A percentile compares a stretch with the other conserved stretches of the same genome.
These are phyloP conservation scores for Westerdykella ornata DNA, from an alignment of 2,329 filamentous ascomycete genomes.

Conservation along the genomic window DNA sequence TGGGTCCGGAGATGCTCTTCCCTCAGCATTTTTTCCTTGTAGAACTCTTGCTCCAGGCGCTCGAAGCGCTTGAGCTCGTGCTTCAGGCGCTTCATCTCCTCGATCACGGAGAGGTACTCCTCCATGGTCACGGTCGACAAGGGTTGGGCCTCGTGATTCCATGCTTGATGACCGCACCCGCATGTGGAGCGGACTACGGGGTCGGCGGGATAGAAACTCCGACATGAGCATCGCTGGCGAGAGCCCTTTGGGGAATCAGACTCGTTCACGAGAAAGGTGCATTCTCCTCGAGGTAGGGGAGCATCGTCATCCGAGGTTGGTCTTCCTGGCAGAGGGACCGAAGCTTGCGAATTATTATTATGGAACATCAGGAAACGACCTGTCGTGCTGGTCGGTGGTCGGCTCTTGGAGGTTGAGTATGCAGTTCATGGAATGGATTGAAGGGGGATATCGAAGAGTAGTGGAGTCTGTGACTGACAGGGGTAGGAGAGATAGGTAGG, in stretches of 20 bases:
- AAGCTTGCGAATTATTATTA: constrained; percentile 23
- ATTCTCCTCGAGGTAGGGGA: constrained; percentile 36
- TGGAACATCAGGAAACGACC: constrained; percentile 36
- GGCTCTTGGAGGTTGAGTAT: constrained; percentile 16
- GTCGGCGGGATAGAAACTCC: constrained; percentile 38
- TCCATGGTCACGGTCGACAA: constrained; percentile 32
- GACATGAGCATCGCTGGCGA: constrained; percentile 41
- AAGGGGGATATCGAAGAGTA: constrained; percentile 1
- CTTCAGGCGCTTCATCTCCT: constrained; percentile 33
- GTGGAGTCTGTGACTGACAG: not conserved
- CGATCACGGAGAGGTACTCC: constrained; percentile 31
- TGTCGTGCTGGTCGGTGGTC: constrained; percentile 19
- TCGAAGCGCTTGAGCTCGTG: constrained; percentile 30
- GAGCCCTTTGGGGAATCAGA: constrained; percentile 16
- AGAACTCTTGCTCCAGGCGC: constrained; percentile 32
- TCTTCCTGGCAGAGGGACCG: constrained; percentile 27
- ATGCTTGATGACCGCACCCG: constrained; percentile 45
- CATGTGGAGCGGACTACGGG: constrained; percentile 37
- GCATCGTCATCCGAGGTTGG: constrained; percentile 21
- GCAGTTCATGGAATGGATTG: constrained; percentile 29
- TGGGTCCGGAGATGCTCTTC: constrained; percentile 31
- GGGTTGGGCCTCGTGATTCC: constrained; percentile 39
- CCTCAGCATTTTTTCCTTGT: constrained; percentile 29
- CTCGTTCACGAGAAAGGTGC: constrained; percentile 30
- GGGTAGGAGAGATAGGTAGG: constrained; percentile 9